Conservation (phyloP, 352 stramenopile genomes). For the Globisporangium barbulae region DNA sequence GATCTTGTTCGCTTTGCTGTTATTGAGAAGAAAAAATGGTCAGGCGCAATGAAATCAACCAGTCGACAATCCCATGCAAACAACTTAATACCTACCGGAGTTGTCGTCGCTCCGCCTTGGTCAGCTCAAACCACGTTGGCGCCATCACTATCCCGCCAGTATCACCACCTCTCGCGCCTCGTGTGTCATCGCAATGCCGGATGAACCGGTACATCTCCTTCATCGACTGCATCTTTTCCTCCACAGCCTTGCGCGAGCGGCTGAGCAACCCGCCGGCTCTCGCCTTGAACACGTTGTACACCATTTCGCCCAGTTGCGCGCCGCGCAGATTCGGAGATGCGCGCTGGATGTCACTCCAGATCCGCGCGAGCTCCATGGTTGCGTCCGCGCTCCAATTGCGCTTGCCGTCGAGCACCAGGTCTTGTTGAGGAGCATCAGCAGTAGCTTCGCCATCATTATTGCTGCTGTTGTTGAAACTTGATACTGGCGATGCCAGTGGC, state of each 20-base stretch:
- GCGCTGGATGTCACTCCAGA: conserved; percentile 40
- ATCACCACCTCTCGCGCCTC: conserved; percentile 23
- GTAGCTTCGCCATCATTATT: not conserved
- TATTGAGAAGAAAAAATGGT: too few relatives aligned
- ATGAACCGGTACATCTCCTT: conserved; percentile 75
- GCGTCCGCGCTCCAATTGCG: conserved; percentile 30
- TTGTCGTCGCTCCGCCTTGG: conserved; percentile 43
- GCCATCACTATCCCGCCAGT: conserved; percentile 7
- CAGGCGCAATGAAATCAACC: not conserved
- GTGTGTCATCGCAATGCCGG: conserved; percentile 34
- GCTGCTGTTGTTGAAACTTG: too few relatives aligned
- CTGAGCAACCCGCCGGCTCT: conserved; percentile 35
- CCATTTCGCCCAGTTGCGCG: conserved; percentile 40
- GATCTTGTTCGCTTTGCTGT: conserved; percentile 33
- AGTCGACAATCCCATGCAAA: not conserved
- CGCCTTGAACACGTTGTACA: conserved; percentile 53
- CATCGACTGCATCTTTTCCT: conserved; percentile 79
- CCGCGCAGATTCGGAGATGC: conserved; percentile 31
- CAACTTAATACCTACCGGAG: conserved; percentile 23
- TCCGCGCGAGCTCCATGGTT: conserved; percentile 51
- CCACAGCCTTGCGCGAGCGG: conserved; percentile 56
- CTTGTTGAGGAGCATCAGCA: not conserved
- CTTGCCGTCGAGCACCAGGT: not conserved
- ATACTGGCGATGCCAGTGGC: not conserved
- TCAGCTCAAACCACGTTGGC: conserved; percentile 55